Percentiles rank a stretch among this genome's conserved stretches.
Evolutionary conservation across 306 rosid species (phyloP).

Genomic region (Citrullus colocynthis): DNA sequence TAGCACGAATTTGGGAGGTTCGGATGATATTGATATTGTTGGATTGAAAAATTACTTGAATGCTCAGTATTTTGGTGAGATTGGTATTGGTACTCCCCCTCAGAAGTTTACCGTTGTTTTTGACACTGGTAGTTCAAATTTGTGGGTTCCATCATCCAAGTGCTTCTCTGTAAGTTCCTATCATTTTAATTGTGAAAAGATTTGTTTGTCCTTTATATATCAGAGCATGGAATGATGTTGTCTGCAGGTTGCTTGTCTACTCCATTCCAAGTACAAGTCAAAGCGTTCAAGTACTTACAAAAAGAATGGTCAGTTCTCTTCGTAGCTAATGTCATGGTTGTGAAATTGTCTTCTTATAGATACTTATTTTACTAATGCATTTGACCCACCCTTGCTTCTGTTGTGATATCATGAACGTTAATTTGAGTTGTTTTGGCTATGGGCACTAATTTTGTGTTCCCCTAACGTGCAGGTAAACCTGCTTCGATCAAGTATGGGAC

Average conservation of each 20-base stretch:
- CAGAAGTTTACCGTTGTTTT: conserved; percentile 68
- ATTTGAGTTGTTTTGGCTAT: not conserved
- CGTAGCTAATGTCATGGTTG: not conserved
- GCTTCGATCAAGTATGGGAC: conserved; percentile 46
- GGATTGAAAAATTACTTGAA: conserved; percentile 72
- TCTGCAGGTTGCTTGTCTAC: conserved; percentile 37
- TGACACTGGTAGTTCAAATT: conserved; percentile 83
- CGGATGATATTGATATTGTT: conserved; percentile 38
- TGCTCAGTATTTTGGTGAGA: conserved; percentile 89
- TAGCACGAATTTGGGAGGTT: conserved; percentile 16
- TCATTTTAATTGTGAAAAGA: not conserved
- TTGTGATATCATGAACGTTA: not conserved
- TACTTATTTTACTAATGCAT: not conserved
- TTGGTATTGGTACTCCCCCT: conserved; percentile 74
- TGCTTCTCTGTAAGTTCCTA: conserved; percentile 60
- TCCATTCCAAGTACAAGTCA: conserved; percentile 39
- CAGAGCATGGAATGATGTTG: not conserved
- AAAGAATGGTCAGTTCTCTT: conserved; percentile 32
- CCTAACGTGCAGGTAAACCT: conserved; percentile 24
- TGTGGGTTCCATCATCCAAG: conserved; percentile 86
- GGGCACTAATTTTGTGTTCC: not conserved
- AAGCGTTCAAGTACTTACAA: conserved; percentile 32
- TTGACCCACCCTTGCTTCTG: not conserved
- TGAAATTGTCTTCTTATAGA: not conserved
- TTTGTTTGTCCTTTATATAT: not conserved